Base-by-base conservation (phyloP, 2,329 filamentous ascomycete genomes). In the Ascocoryne sarcoides region DNA sequence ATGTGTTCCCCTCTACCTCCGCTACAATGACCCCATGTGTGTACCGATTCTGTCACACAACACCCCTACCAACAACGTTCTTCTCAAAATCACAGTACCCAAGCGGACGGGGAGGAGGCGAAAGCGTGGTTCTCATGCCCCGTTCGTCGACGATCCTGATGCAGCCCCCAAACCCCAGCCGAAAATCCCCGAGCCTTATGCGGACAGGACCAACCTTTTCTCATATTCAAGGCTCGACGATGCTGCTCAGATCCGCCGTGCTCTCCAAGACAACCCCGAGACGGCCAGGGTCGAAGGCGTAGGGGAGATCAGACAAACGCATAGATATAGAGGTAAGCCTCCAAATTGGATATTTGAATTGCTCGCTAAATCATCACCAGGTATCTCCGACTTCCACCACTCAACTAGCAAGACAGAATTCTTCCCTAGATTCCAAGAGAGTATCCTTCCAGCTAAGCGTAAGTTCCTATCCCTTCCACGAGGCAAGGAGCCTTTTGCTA, bases 21-120 rank as follows among this genome's bases (percentile, higher is more conserved):
- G 85, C 16, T 84, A 84, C 17, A 75, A 87, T 48, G 87, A 93
- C 60, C 81, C 82, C 2, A 78, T 86, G 54, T 79, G 84, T 53
- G 82, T 83, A 51, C 84, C 85, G 7, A 68, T 95, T 45, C 69
- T 82, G 51, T 95, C 90, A 5, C 79, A 81, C 31, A 84, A 82
- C 56, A 75, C 81, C 21, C 65, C 75, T 15, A 84, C 86, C 8
- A 85, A 88, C 57, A 94, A 95, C 56, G 66, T 96, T 15, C 71
- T 96, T 15, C 69, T 98, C 39, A 89, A 88, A 59, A 72, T 98
- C 40, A 88, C 82, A 0, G 77, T 96, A 1, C 90, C 92, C 0
- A 92, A 81, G 60, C 71, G 86, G 41, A 95, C 88, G 2, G 89
- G 89, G 3, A 76, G 87, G 45, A 94, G 84, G 62, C 76, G 89